Conservation (phyloP, 345 rosid species). For the Mangifera indica region DNA sequence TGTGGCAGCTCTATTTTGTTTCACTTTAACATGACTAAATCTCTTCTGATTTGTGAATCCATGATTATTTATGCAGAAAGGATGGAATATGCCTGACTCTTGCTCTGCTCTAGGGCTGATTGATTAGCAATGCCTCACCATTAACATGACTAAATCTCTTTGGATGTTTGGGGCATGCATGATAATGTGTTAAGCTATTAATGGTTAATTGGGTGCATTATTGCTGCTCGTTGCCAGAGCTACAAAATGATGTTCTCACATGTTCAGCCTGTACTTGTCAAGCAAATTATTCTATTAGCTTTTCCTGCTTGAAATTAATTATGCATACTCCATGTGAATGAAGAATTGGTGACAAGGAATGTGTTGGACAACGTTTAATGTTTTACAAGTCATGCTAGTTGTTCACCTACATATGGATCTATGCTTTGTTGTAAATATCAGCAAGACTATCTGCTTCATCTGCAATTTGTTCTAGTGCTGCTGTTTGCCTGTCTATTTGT, state of each 20-base stretch:
- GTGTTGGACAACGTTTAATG: not conserved
- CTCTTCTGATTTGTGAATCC: conserved; percentile 1
- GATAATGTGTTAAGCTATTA: not conserved
- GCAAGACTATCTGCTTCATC: not conserved
- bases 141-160: not conserved
- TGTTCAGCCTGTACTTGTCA: conserved; percentile 4
- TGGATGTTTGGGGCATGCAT: not conserved
- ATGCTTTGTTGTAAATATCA: conserved; percentile 1
- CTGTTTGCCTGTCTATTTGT: not conserved
- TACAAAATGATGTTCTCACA: not conserved
- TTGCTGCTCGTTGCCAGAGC: not conserved
- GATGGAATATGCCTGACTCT: not conserved
- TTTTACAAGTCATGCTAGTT: not conserved
- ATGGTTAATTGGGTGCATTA: not conserved
- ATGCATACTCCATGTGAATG: not conserved
- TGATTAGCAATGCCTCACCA: not conserved
- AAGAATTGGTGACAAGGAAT: not conserved
- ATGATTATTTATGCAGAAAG: not conserved
- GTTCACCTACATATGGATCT: not conserved
- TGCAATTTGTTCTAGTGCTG: not conserved
- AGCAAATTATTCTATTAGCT: not conserved
- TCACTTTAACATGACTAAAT: not conserved
- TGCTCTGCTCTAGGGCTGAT: not conserved
- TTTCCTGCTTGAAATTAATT: not conserved
- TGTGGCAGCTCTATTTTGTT: not conserved